Base-by-base conservation (phyloP, 305 asterid species). In the Fraxinus platypoda region DNA sequence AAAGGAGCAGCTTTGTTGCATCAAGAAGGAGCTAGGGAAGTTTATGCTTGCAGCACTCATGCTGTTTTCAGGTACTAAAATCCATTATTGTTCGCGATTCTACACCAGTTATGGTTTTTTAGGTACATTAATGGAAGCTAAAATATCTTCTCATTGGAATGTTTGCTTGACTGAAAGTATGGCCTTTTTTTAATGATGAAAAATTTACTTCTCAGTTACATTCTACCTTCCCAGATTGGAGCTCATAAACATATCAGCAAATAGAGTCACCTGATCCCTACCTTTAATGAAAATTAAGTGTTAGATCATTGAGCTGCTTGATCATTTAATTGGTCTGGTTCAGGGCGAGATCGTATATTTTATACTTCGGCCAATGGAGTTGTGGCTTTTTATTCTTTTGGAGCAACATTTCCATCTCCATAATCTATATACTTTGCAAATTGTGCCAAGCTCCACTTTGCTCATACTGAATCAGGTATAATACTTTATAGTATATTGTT, bases 21-120 rank as follows among this genome's bases (percentile, higher is more conserved):
- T 87, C 94, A 93, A 87, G 98, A 93, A 86, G 98, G 98, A 59
- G 98, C 98, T 52, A 90, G 97, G 89, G 98, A 95, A 89, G 98
- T 95, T 80, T 91, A 92, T 87, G 98, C 98, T 62, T 95, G 98
- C 91, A 87, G 92, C 89, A 95, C 98, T 23, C 98, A 93, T 82
- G 98, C 97, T 19, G 98, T 95, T 75, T 95, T 93, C 89, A 95
- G 98, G 98, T 88, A 93, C 98, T 77, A 4, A 12, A 49, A 37
- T 74, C 78, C 82, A 83, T 78, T 62, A 77, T 31, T 76, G 62
- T 46, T 25, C 12, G 66, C n/a, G 33, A 35, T 75, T 81, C 38
- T 66, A 49, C 49, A 78, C 54, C 71, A 34, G 33, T 79, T 75
- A 8, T 33, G 31, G 78, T 15, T 43, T 62, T 17, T 23, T 54